Evolutionary conservation across 1,284 basidiomycete genomes (phyloP).

Genomic region (Bjerkandera adusta): DNA sequence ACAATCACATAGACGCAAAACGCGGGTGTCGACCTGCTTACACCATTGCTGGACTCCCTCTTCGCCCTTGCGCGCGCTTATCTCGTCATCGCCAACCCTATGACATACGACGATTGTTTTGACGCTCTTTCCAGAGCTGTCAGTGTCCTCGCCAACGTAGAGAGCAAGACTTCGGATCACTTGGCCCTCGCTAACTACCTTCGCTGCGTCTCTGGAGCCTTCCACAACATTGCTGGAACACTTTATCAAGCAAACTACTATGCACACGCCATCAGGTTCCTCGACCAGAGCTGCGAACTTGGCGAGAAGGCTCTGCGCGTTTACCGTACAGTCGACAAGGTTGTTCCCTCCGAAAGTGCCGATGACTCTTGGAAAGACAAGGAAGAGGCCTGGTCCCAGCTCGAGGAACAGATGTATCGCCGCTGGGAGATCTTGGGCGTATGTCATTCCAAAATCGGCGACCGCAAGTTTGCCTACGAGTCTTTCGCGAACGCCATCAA

Average conservation of each 20-base stretch:
- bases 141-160: neutral
- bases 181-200: constrained; percentile 44
- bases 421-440: constrained; percentile 80
- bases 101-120: constrained; percentile 49
- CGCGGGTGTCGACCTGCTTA: constrained; percentile 37
- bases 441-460: constrained; percentile 70
- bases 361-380: constrained; percentile 32
- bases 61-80: constrained; percentile 55
- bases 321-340: constrained; percentile 5
- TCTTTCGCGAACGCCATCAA: constrained; percentile 53
- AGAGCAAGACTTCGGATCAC: neutral
- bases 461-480: constrained; percentile 66
- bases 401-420: constrained; percentile 62
- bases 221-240: constrained; percentile 61
- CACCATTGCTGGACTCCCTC: constrained; percentile 55
- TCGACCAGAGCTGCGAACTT: constrained; percentile 56
- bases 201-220: constrained; percentile 66
- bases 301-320: constrained; percentile 43
- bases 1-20: constrained; percentile 22
- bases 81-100: constrained; percentile 43
- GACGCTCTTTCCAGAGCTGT: constrained; percentile 46
- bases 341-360: constrained; percentile 18
- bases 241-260: constrained; percentile 61
- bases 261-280: constrained; percentile 62
- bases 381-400: constrained; percentile 46